Conservation (phyloP, 2,329 filamentous ascomycete genomes). For the Phialocephala subalpina region DNA sequence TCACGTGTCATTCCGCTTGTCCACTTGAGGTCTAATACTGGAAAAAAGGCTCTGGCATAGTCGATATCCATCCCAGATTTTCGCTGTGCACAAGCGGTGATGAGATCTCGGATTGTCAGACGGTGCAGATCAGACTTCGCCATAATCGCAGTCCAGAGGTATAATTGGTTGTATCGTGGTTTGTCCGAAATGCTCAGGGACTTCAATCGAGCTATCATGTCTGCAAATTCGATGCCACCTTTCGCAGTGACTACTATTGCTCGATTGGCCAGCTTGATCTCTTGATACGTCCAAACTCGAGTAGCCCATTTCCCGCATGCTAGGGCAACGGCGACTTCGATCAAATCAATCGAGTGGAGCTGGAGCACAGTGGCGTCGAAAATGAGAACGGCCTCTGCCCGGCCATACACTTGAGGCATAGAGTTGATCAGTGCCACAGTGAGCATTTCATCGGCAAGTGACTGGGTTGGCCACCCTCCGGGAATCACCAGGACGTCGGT, state of each 20-base stretch:
- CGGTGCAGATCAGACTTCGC: not conserved
- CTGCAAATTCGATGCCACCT: not conserved
- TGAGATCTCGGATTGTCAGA: not conserved
- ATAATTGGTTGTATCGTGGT: not conserved
- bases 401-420: not conserved
- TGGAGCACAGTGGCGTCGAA: not conserved
- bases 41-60: not conserved
- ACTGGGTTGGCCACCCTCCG: slow-evolving; percentile 12
- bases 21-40: not conserved
- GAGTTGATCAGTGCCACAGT: slow-evolving; percentile 31
- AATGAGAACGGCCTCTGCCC: not conserved
- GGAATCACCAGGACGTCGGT: slow-evolving; percentile 31
- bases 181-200: not conserved
- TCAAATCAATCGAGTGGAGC: not conserved
- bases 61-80: not conserved
- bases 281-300: not conserved
- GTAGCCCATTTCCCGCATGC: not conserved
- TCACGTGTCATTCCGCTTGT: not conserved
- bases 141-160: not conserved
- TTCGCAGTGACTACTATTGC: not conserved
- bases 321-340: not conserved
- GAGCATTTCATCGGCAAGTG: slow-evolving; percentile 25
- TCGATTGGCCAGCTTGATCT: not conserved
- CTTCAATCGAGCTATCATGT: not conserved
- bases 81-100: not conserved